Conservation (phyloP, 1,284 basidiomycete species). For the Cryptococcus neoformans region DNA sequence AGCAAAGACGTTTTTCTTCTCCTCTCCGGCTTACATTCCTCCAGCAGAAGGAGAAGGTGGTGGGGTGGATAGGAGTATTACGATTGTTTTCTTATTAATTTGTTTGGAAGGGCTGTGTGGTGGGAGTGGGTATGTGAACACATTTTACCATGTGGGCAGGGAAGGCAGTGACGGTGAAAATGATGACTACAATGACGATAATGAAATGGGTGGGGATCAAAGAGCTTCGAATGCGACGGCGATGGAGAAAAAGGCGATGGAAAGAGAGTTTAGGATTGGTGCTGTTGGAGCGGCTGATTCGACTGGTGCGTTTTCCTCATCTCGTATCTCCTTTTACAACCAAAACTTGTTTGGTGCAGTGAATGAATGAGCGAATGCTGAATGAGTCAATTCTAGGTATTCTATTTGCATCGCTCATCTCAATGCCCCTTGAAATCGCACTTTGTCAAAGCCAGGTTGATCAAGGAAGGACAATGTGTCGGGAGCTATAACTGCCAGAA, state of each 20-base stretch:
- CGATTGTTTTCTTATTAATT: constrained; percentile 70
- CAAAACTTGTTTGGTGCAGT: background rate
- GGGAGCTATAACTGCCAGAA: constrained; percentile 55
- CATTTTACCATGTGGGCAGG: constrained; percentile 79
- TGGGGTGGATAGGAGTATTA: constrained; percentile 56
- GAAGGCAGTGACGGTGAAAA: constrained; percentile 55
- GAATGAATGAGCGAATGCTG: background rate
- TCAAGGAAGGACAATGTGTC: constrained; percentile 69
- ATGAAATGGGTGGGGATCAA: background rate
- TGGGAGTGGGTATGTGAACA: constrained; percentile 89
- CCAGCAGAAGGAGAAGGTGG: constrained; percentile 3
- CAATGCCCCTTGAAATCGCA: constrained; percentile 77
- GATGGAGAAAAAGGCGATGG: constrained; percentile 44
- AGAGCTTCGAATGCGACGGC: constrained; percentile 3
- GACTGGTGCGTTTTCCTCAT: constrained; percentile 26
- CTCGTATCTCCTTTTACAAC: background rate
- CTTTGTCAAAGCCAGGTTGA: constrained; percentile 71
- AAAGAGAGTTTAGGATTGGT: constrained; percentile 84
- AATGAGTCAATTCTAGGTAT: constrained; percentile 58
- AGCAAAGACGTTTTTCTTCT: constrained; percentile 41
- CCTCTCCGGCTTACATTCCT: constrained; percentile 34
- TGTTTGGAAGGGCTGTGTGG: constrained; percentile 83
- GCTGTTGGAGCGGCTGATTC: constrained; percentile 62
- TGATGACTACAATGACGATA: constrained; percentile 7
- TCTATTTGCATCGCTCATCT: constrained; percentile 69